Conservation (phyloP, 2,329 filamentous ascomycete species). For the Grosmannia penicillata region DNA sequence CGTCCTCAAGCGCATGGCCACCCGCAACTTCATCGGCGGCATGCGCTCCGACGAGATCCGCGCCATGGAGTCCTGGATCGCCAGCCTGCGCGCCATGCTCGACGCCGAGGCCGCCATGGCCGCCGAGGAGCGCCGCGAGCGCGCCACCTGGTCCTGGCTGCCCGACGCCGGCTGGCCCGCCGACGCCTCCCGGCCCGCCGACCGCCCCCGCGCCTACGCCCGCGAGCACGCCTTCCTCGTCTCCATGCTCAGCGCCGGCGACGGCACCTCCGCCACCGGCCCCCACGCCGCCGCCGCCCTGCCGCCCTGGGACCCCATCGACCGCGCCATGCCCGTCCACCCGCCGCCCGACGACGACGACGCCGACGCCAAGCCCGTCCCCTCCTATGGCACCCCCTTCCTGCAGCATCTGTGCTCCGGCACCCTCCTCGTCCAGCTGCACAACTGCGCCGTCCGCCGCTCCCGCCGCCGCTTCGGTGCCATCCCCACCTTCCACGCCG, state of each 20-base stretch:
- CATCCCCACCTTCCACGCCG: constrained; percentile 80
- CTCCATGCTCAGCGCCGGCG: constrained; percentile 39
- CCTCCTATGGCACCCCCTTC: no score
- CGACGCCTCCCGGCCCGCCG: constrained; percentile 12
- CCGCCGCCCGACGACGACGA: constrained; percentile 12
- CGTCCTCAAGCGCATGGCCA: constrained; percentile 80
- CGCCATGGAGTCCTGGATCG: constrained; percentile 68
- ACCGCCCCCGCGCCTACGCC: constrained; percentile 43
- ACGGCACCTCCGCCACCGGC: not conserved
- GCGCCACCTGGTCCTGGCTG: constrained; percentile 69
- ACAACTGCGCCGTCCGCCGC: constrained; percentile 77
- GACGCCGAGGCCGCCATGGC: constrained; percentile 65
- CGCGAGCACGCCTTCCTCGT: constrained; percentile 70
- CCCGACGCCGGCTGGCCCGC: constrained; percentile 53
- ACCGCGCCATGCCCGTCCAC: no score
- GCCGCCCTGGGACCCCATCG: constrained; percentile 52
- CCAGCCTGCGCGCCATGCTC: constrained; percentile 62
- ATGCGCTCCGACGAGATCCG: constrained; percentile 63
- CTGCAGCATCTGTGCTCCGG: constrained; percentile 63
- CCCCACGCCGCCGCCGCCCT: constrained; percentile 32
- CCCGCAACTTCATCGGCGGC: constrained; percentile 71
- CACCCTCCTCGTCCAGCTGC: constrained; percentile 66
- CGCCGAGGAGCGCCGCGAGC: constrained; percentile 52
- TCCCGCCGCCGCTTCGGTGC: constrained; percentile 78
- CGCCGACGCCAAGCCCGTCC: not conserved